Conservation (phyloP, 139 green algal genomes). For the Tetradesmus obliquus region DNA sequence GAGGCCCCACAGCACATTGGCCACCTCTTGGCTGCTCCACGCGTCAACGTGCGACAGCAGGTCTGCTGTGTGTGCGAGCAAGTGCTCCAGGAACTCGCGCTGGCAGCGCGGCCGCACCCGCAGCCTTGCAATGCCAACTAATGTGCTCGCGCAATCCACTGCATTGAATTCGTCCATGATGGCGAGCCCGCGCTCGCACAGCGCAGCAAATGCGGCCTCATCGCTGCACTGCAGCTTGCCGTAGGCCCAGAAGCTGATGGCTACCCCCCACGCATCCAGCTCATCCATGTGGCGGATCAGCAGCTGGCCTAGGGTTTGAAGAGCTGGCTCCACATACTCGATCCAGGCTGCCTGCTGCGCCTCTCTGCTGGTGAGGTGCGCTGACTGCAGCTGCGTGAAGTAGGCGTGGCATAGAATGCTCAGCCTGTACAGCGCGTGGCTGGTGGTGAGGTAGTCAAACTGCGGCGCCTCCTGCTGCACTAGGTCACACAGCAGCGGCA, state of each 20-base stretch:
- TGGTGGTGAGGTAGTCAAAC: neutral
- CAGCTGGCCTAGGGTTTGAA: constrained; percentile 34
- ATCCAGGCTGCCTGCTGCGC: constrained; percentile 31
- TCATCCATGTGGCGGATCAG: constrained; percentile 18
- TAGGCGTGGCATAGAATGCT: constrained; percentile 11
- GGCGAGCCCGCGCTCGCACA: constrained; percentile 25
- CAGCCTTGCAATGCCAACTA: constrained; percentile 38
- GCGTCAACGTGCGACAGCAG: neutral
- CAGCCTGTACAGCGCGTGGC: constrained; percentile 41
- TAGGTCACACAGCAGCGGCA: constrained; percentile 33
- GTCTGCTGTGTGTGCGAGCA: constrained; percentile 13
- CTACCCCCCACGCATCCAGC: constrained; percentile 11
- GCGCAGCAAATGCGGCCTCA: constrained; percentile 25
- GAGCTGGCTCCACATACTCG: constrained; percentile 36
- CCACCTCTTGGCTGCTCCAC: constrained; percentile 21
- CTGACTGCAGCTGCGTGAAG: constrained; percentile 39
- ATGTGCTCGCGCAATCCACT: constrained; percentile 13
- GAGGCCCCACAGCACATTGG: constrained; percentile 24
- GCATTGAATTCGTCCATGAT: neutral
- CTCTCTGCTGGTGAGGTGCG: constrained; percentile 32
- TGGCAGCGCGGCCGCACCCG: constrained; percentile 2
- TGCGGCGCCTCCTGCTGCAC: constrained; percentile 1
- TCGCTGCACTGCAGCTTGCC: constrained; percentile 34
- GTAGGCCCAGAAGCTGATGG: constrained; percentile 37
- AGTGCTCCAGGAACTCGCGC: constrained; percentile 43